Conservation (phyloP, 495 filamentous ascomycete genomes). For the Penicillium coprophilum region DNA sequence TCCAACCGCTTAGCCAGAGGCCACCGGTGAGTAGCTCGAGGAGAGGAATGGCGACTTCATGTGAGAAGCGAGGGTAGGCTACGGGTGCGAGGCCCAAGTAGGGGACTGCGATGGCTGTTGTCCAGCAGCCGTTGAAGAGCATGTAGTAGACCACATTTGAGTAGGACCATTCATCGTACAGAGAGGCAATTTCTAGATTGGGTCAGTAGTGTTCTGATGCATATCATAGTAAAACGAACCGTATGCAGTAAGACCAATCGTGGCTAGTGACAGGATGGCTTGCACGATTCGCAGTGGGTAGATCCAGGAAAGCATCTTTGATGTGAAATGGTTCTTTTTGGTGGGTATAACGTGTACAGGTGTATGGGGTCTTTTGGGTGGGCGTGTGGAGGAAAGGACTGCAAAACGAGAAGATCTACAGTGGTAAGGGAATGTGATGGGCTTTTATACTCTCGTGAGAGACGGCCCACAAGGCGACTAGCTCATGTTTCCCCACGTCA, state of each 20-base stretch:
- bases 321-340: background rate
- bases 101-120: slow-evolving; percentile 55
- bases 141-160: slow-evolving; percentile 56
- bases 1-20: slow-evolving; percentile 65
- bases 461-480: slow-evolving; percentile 4
- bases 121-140: slow-evolving; percentile 67
- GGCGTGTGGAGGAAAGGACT: background rate
- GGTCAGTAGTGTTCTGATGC: background rate
- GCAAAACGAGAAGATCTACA: background rate
- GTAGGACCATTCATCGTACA: slow-evolving; percentile 33
- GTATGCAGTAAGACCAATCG: slow-evolving; percentile 64
- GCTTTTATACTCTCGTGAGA: slow-evolving; percentile 8
- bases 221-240: slow-evolving; percentile 41
- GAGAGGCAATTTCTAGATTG: slow-evolving; percentile 22
- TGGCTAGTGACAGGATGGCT: slow-evolving; percentile 58
- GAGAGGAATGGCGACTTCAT: slow-evolving; percentile 43
- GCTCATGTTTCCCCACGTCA: slow-evolving; percentile 5
- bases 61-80: slow-evolving; percentile 52
- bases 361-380: background rate
- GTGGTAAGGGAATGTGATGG: background rate
- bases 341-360: background rate
- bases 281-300: slow-evolving; percentile 59
- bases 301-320: slow-evolving; percentile 30
- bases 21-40: slow-evolving; percentile 24
- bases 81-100: slow-evolving; percentile 62